Percentiles rank a stretch among this genome's conserved stretches.
These are phyloP conservation scores for Fusarium sp. DNA, from an alignment of 2,329 filamentous ascomycete species.

Conservation along the genomic window DNA sequence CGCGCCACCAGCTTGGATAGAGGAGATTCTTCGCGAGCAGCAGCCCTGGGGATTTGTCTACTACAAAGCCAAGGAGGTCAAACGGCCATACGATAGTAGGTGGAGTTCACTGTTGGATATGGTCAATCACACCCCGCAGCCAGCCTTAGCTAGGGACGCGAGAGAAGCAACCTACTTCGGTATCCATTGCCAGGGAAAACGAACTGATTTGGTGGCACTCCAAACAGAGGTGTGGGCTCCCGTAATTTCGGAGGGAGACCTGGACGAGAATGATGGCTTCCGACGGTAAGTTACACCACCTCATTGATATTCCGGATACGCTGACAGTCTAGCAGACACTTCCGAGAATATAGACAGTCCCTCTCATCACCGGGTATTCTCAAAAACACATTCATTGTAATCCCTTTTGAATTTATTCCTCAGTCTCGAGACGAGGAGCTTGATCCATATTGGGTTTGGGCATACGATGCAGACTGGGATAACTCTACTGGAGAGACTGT, in stretches of 20 bases:
- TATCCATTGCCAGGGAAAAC: background rate
- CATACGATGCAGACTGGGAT: background rate
- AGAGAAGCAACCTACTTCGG: background rate
- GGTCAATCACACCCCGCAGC: background rate
- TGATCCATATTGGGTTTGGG: background rate
- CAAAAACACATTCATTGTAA: background rate
- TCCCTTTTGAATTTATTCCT: background rate
- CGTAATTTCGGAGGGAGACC: accelerated
- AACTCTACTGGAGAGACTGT: background rate
- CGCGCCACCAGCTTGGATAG: background rate
- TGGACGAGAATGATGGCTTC: background rate
- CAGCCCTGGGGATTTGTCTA: background rate
- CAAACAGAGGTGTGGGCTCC: background rate
- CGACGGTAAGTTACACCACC: background rate
- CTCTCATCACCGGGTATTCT: background rate
- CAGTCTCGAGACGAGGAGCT: background rate
- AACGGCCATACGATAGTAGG: background rate
- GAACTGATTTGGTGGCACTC: accelerated
- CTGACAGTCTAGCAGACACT: background rate
- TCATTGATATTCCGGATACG: accelerated
- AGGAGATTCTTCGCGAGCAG: background rate
- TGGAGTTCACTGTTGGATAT: background rate
- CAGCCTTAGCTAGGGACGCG: background rate
- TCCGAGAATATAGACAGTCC: background rate
- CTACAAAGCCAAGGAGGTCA: background rate